Percentiles rank a stretch among this genome's conserved stretches.
Evolutionary conservation across 768 basidiomycete genomes (phyloP).

Genomic region (Sporobolomyces roseus): DNA sequence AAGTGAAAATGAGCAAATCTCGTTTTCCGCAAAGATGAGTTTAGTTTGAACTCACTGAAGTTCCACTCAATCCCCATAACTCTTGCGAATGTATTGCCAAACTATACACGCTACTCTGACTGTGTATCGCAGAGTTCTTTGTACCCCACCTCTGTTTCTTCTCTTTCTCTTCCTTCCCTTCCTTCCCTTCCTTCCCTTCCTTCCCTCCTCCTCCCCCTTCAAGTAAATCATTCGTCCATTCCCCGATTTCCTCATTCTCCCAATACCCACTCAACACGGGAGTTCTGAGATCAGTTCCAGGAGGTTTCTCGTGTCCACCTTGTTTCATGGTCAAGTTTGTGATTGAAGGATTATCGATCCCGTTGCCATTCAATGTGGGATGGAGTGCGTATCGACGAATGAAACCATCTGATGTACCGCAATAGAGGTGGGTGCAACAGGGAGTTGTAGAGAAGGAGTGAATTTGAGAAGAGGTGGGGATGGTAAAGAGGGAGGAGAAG

Average conservation of each 20-base stretch:
- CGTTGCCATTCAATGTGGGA: slow-evolving; percentile 25
- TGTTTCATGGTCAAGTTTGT: slow-evolving; percentile 34
- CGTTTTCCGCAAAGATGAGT: slow-evolving; percentile 1
- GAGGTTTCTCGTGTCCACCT: background rate
- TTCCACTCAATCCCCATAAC: slow-evolving; percentile 84
- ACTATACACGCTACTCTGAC: slow-evolving; percentile 76
- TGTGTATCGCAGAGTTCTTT: slow-evolving; percentile 11
- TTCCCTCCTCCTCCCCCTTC: background rate
- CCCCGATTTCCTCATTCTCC: slow-evolving; percentile 45
- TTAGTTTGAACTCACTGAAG: slow-evolving; percentile 64
- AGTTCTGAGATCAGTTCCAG: background rate
- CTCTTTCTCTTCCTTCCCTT: background rate
- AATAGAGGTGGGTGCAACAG: slow-evolving; percentile 41
- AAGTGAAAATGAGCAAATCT: background rate
- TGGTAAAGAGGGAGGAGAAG: too few relatives aligned
- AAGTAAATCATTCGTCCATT: too few relatives aligned
- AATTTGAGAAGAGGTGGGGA: too few relatives aligned
- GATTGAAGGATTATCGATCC: too few relatives aligned
- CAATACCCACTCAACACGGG: slow-evolving; percentile 41
- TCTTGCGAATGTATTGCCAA: slow-evolving; percentile 88
- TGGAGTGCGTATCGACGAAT: slow-evolving; percentile 40
- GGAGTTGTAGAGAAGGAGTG: slow-evolving; percentile 38
- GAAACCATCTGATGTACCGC: slow-evolving; percentile 43
- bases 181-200: too few relatives aligned
- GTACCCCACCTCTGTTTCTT: slow-evolving; percentile 33